Evolutionary conservation across 1,284 basidiomycete species (phyloP), one percentile per base, ranked within the genome.

Genomic region (Cystobasidium sp.): DNA sequence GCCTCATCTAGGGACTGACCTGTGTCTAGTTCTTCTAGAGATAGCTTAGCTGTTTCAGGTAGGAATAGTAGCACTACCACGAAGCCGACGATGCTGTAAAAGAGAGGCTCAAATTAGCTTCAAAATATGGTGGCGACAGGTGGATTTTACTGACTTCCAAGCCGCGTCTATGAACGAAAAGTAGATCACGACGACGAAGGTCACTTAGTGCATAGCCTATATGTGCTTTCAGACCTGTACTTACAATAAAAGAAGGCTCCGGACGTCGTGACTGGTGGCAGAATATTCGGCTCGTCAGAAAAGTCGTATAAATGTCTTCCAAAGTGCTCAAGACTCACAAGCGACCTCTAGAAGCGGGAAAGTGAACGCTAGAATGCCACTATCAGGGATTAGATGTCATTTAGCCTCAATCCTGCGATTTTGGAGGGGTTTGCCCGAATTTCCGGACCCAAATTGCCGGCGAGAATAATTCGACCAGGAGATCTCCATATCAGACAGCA

Each of bases 21-120:
- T 41, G 43, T 55, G 78, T 89, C 88, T 64, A 89, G 83, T 81
- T 90, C 89, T 81, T 94, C 92, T 43, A 94, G 86, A 1, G 49
- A 51, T n/a, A 74, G 71, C 53, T 66, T 68, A 41, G 63, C 61
- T n/a, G 65, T 67, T 49, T 80, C 85, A n/a, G 86, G 77, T 4
- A 82, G 79, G 59, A 83, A 82, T 66, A 79, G 77, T 74, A 83
- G 81, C 65, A 83, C 81, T 67, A 83, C 76, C 51, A 79, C 55
- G 56, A 81, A 81, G 0, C 81, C 82, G 49, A 83, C 77, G 10
- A 82, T 64, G 72, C 89, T 88, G 47, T 87, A 78, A 3, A 85
- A 87, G n/a, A 79, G 77, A 74, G 62, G 64, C 31, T 31, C 43
- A 43, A 22, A 37, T 18, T 31, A 31, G 31, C 31, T 31, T 31